Evolutionary conservation across 441 rosid species (phyloP).

Genomic region (Rhodomyrtus psidioides): DNA sequence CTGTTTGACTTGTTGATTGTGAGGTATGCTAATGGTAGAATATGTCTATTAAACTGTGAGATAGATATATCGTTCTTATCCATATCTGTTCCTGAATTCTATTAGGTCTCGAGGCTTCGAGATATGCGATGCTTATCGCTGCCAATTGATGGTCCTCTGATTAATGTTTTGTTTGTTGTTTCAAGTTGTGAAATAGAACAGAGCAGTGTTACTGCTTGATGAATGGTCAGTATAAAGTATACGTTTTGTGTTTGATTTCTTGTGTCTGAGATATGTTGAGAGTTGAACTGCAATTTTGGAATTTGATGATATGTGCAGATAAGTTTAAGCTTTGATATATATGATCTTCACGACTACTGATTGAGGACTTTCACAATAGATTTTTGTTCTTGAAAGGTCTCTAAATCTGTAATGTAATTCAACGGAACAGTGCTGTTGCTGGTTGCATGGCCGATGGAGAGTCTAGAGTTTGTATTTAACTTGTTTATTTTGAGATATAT

Average conservation of each 20-base stretch:
- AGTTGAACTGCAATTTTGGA: neutral
- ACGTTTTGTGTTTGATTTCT: neutral
- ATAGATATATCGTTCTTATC: neutral
- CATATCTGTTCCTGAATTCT: neutral
- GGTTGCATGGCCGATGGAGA: neutral
- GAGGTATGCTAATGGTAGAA: neutral
- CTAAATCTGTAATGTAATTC: neutral
- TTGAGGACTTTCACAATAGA: neutral
- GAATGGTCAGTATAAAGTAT: neutral
- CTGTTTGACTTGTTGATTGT: neutral
- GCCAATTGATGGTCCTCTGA: too few species aligned
- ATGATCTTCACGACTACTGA: neutral
- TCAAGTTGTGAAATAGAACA: too few species aligned
- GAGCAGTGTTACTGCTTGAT: neutral
- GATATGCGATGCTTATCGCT: too few species aligned
- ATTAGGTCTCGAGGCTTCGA: neutral
- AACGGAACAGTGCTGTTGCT: neutral
- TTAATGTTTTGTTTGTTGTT: neutral
- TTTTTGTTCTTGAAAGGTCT: neutral
- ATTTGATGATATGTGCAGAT: neutral
- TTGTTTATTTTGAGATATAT: neutral
- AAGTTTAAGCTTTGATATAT: neutral
- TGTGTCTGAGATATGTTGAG: neutral
- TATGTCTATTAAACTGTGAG: neutral
- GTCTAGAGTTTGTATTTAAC: neutral